Conservation (phyloP, 352 stramenopile species). For the Phytophthora meadii region DNA sequence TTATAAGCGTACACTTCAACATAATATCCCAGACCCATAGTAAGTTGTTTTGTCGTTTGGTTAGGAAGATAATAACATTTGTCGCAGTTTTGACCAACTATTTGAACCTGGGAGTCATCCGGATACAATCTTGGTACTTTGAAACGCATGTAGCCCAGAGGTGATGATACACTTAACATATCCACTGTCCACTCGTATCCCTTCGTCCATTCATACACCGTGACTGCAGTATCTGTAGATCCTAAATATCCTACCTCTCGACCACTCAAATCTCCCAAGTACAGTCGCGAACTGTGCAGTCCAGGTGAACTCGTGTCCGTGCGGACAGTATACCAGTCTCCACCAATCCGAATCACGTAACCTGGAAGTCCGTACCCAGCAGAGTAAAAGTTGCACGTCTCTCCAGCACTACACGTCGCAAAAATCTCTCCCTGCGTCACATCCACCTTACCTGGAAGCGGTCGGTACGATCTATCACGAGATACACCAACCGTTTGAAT, state of each 20-base stretch:
- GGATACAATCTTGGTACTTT: conserved; percentile 70
- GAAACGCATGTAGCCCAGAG: conserved; percentile 51
- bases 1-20: conserved; percentile 85
- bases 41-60: conserved; percentile 59
- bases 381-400: conserved; percentile 61
- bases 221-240: conserved; percentile 41
- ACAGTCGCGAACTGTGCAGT: conserved; percentile 50
- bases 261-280: conserved; percentile 67
- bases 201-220: conserved; percentile 76
- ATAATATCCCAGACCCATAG: conserved; percentile 73
- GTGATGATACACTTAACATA: conserved; percentile 53
- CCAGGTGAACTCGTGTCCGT: conserved; percentile 51
- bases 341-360: conserved; percentile 59
- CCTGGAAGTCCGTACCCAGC: conserved; percentile 68
- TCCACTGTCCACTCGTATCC: conserved; percentile 72
- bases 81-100: conserved; percentile 51
- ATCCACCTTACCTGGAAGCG: conserved; percentile 59
- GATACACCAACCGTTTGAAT: conserved; percentile 64
- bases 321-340: conserved; percentile 75
- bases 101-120: conserved; percentile 42
- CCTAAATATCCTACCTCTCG: conserved; percentile 65
- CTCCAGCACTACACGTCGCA: conserved; percentile 52
- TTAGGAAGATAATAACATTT: conserved; percentile 80
- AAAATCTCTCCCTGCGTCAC: conserved; percentile 67
- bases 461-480: conserved; percentile 52